phyloP scores from a whole-genome alignment of 202 grass and related monocot species.

The Schoenoplectus tabernaemontani region DNA sequence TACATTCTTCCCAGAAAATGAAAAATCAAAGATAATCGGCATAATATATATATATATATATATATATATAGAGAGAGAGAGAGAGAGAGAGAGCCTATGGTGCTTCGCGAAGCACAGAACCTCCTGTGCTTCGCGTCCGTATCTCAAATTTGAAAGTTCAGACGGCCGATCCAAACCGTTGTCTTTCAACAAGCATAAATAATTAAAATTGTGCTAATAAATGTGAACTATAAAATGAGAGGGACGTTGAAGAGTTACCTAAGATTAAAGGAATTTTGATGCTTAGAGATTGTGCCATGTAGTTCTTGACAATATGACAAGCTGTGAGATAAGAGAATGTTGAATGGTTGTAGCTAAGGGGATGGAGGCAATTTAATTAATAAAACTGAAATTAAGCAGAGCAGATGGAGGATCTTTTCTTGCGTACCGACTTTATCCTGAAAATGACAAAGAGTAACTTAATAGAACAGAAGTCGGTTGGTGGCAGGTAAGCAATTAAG shows the following conservation, averaged over 20 bases:
- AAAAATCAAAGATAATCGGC: conserved; percentile 10
- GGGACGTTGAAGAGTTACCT: conserved; percentile 29
- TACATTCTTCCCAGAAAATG: conserved; percentile 31
- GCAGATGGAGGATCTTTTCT: too few relatives aligned
- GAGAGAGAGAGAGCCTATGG: too few relatives aligned
- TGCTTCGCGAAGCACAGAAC: too few relatives aligned
- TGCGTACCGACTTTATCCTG: conserved; percentile 93
- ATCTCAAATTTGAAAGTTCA: too few relatives aligned
- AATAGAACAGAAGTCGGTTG: too few relatives aligned
- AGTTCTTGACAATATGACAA: conserved; percentile 95
- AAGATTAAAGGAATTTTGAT: conserved; percentile 86
- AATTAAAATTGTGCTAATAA: not conserved
- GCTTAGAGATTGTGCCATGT: conserved; percentile 49
- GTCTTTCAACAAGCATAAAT: too few relatives aligned
- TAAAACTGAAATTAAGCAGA: too few relatives aligned
- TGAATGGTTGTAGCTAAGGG: too few relatives aligned
- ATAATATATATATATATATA: not conserved
- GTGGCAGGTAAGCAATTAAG: too few relatives aligned
- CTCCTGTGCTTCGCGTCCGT: too few relatives aligned
- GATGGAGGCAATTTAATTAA: not conserved
- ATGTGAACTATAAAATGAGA: conserved; percentile 20
- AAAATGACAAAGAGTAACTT: not conserved
- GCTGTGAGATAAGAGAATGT: conserved; percentile 28
- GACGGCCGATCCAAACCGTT: too few relatives aligned
- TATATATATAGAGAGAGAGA: too few relatives aligned